Evolutionary conservation across 352 stramenopile genomes (phyloP).

Genomic region (Hyphochytrium catenoides): DNA sequence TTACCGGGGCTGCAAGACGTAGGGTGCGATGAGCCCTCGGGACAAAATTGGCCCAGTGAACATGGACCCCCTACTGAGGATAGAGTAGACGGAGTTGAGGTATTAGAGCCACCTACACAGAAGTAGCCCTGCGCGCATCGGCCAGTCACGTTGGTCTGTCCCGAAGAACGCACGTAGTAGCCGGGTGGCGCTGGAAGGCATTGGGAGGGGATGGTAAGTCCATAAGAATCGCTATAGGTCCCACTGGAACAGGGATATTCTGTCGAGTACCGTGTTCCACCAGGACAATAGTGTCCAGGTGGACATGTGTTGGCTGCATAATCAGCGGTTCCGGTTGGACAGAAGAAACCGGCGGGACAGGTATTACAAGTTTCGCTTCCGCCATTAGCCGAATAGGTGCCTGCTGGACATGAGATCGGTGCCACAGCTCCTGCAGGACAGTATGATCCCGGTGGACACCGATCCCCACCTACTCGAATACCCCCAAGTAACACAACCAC

Average conservation of each 20-base stretch:
- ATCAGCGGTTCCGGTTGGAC: conserved; percentile 15
- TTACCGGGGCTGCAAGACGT: conserved; percentile 20
- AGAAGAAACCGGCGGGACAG: conserved; percentile 21
- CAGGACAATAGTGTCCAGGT: conserved; percentile 47
- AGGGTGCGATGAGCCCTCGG: conserved; percentile 40
- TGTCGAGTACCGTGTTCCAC: conserved; percentile 19
- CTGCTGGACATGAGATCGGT: conserved; percentile 2
- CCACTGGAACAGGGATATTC: conserved; percentile 46
- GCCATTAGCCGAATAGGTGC: conserved; percentile 12
- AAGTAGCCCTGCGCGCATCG: conserved; percentile 55
- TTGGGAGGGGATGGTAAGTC: conserved; percentile 18
- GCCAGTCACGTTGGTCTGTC: conserved; percentile 18
- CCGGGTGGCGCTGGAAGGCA: conserved; percentile 36
- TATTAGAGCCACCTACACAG: conserved; percentile 29
- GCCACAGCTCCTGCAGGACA: conserved; percentile 17
- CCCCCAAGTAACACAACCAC: not conserved
- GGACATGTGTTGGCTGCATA: conserved; percentile 34
- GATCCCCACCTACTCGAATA: conserved; percentile 12
- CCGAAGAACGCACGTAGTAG: conserved; percentile 27
- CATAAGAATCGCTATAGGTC: conserved; percentile 31
- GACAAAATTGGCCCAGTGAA: conserved; percentile 57
- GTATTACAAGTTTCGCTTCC: conserved; percentile 12
- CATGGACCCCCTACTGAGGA: conserved; percentile 31
- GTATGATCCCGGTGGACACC: conserved; percentile 23
- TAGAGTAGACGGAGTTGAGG: conserved; percentile 18